These are phyloP conservation scores for Plasmodium cynomolgi DNA, from an alignment of 169 alveolate species.

Conservation along the genomic window DNA sequence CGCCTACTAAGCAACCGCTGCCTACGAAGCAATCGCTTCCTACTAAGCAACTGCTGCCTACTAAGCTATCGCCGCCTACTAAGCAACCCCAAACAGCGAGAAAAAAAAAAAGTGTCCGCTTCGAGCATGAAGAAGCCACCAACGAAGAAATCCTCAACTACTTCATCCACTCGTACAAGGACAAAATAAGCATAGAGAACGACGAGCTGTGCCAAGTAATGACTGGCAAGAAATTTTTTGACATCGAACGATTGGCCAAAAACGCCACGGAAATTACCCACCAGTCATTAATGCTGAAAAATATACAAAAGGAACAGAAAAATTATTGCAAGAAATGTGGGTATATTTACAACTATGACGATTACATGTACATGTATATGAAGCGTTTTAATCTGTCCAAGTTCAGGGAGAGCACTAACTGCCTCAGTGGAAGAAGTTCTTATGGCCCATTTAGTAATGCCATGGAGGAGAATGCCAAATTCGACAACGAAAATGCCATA, in stretches of 20 bases:
- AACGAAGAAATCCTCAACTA: conserved; percentile 45
- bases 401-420: not conserved
- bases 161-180: not conserved
- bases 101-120: conserved; percentile 31
- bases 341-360: conserved; percentile 66
- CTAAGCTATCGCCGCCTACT: not conserved
- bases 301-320: conserved; percentile 56
- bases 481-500: conserved; percentile 4
- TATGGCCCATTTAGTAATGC: not conserved
- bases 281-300: conserved; percentile 11
- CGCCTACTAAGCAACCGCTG: no score
- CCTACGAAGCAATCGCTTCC: no score
- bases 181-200: conserved; percentile 65
- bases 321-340: conserved; percentile 62
- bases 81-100: not conserved
- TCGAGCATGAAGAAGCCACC: conserved; percentile 16
- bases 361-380: conserved; percentile 53
- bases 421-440: not conserved
- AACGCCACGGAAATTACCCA: conserved; percentile 52
- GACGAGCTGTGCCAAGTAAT: conserved; percentile 69
- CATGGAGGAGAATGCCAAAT: not conserved
- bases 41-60: no score
- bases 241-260: conserved; percentile 54
- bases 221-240: conserved; percentile 68
- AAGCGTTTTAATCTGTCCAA: conserved; percentile 12